Conservation (phyloP, 495 filamentous ascomycete genomes). For the Hypomontagnella submonticulosa region DNA sequence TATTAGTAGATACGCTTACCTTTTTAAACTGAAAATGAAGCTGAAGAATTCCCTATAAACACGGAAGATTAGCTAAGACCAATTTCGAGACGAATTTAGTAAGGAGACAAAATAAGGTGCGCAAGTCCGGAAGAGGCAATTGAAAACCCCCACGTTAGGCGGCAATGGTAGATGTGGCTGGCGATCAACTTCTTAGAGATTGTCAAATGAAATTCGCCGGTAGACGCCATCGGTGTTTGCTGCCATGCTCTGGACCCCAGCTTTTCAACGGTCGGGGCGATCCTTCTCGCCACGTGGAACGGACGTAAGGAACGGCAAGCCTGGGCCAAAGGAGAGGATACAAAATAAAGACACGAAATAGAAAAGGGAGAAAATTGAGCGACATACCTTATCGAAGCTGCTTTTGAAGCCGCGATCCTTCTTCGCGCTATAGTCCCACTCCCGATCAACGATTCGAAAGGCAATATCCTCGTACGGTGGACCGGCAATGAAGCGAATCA, state of each 20-base stretch:
- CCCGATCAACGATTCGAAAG: conserved; percentile 97
- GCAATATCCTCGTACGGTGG: conserved; percentile 97
- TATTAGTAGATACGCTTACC: conserved; percentile 49
- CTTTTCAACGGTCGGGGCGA: conserved; percentile 1
- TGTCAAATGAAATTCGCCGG: conserved; percentile 13
- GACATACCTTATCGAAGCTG: conserved; percentile 93
- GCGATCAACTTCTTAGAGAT: conserved; percentile 24
- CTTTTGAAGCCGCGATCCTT: conserved; percentile 94
- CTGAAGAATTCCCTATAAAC: conserved; percentile 85
- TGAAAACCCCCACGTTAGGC: conserved; percentile 26
- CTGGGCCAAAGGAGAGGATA: conserved; percentile 15
- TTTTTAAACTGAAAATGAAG: conserved; percentile 98
- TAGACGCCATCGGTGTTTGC: conserved; percentile 24
- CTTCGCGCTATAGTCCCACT: conserved; percentile 99
- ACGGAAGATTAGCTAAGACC: conserved; percentile 40
- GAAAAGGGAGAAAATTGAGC: conserved; percentile 18
- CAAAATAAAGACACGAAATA: conserved; percentile 10
- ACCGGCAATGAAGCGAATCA: conserved; percentile 95
- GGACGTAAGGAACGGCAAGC: background rate
- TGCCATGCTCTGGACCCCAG: background rate
- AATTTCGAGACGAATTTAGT: conserved; percentile 14
- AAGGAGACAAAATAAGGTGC: conserved; percentile 23
- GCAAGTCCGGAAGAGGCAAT: conserved; percentile 26
- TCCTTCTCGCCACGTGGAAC: conserved; percentile 17
- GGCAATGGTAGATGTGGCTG: conserved; percentile 35